Evolutionary conservation across 139 green algal genomes (phyloP), one percentile per base, ranked within the genome.

Genomic region (Micractinium conductrix): DNA sequence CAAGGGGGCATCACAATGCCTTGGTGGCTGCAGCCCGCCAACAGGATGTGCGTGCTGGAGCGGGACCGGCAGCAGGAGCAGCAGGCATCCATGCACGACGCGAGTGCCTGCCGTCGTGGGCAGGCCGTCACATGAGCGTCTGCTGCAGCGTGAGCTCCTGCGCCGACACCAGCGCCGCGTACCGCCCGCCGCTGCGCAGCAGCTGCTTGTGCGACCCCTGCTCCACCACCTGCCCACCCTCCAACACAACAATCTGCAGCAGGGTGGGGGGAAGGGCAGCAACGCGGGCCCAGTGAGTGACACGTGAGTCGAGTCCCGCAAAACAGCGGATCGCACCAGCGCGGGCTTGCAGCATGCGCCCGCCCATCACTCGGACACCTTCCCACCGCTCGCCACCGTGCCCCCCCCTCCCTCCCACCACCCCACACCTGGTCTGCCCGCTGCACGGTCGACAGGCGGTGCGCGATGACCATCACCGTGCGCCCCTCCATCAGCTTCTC

Each of bases 361-460:
- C n/a, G n/a, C n/a, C n/a, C n/a, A n/a, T n/a, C n/a, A n/a, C n/a
- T n/a, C n/a, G n/a, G n/a, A n/a, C n/a, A n/a, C n/a, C n/a, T n/a
- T n/a, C n/a, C n/a, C n/a, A n/a, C n/a, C n/a, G n/a, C n/a, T n/a
- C 55, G 19, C 55, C 55, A 65, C 12, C 55, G n/a, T 28, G 55
- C 28, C 30, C 62, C 5, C 22, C 17, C 40, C n/a, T 22, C 38
- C 33, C 22, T 22, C 37, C 12, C 5, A 21, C 4, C 2, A 55
- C 21, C 69, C 62, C 74, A 19, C 24, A n/a, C 76, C 76, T 82
- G 83, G 84, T 94, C 87, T 26, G 92, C 92, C 8, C 82, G 71
- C 81, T 91, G 87, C 35, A 98, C 93, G 0, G 94, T 97, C 43
- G 88, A 92, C 62, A 98, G 87, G 33, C 95, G 84, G 71, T 95